Conservation (phyloP, 768 basidiomycete genomes). For the Termitomyces sp. region DNA sequence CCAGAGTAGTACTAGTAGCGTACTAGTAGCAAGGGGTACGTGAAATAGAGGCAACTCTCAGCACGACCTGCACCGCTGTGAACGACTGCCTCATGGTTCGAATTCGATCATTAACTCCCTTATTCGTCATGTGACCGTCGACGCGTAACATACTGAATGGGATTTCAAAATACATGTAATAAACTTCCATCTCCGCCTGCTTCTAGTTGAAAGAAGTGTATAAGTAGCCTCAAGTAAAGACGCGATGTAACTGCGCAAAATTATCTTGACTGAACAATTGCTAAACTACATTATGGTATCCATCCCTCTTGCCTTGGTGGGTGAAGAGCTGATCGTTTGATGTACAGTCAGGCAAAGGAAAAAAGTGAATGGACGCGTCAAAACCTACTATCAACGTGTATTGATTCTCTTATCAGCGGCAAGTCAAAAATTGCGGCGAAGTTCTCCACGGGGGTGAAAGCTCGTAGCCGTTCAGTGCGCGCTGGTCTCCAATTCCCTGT, state of each 20-base stretch:
- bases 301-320: background rate
- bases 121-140: conserved; percentile 13
- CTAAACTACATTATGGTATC: background rate
- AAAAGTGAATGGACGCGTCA: conserved; percentile 30
- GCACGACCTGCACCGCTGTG: conserved; percentile 8
- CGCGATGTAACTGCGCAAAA: background rate
- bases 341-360: conserved; percentile 49
- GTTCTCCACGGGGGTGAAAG: conserved; percentile 42
- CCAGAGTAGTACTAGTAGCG: background rate
- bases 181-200: conserved; percentile 12
- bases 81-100: conserved; percentile 16
- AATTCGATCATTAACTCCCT: conserved; percentile 1
- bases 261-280: background rate
- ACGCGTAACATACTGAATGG: conserved; percentile 14
- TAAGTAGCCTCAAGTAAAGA: background rate
- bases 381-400: conserved; percentile 4
- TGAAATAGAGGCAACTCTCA: background rate
- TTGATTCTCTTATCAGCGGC: conserved; percentile 11
- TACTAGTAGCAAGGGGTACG: background rate
- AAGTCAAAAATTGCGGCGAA: conserved; percentile 23
- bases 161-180: background rate
- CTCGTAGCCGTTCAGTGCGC: conserved; percentile 61
- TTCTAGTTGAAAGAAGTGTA: conserved; percentile 5
- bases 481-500: conserved; percentile 73
- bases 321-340: background rate